Conservation (phyloP, 306 rosid species). For the Psophocarpus tetragonolobus region DNA sequence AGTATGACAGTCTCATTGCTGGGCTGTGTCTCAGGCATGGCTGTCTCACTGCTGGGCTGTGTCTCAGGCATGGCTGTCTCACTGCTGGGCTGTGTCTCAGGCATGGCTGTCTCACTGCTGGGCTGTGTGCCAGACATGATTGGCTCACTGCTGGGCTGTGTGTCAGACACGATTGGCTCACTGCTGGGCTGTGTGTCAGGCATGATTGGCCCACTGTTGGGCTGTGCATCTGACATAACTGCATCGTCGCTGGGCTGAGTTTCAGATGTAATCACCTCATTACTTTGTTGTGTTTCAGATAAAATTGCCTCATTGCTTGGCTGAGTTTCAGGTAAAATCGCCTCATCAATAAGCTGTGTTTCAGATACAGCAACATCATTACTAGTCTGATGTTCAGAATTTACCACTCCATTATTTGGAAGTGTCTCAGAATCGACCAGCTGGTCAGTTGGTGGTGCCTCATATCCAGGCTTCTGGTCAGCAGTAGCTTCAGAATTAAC, state of each 20-base stretch:
- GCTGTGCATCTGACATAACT: neutral
- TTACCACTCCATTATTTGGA: neutral
- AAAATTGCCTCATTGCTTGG: neutral
- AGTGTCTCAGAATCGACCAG: neutral
- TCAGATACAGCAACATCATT: too few species aligned
- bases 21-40: neutral
- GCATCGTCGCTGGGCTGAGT: neutral
- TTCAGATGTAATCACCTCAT: slow-evolving; percentile 22
- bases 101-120: neutral
- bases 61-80: neutral
- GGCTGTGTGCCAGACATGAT: neutral
- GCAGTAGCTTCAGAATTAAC: slow-evolving; percentile 16
- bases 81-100: slow-evolving; percentile 15
- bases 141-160: neutral
- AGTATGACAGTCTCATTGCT: neutral
- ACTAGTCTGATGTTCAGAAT: neutral
- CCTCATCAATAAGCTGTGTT: neutral
- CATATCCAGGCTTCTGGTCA: slow-evolving; percentile 17
- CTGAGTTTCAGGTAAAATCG: slow-evolving; percentile 22
- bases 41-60: slow-evolving; percentile 15
- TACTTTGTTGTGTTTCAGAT: neutral
- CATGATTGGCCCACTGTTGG: neutral
- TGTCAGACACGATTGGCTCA: slow-evolving; percentile 6
- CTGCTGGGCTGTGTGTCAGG: slow-evolving; percentile 23
- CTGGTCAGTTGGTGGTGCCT: slow-evolving; percentile 23